Evolutionary conservation across 768 basidiomycete genomes (phyloP), one percentile per base, ranked within the genome.

Genomic region (Naganishia randhawae): DNA sequence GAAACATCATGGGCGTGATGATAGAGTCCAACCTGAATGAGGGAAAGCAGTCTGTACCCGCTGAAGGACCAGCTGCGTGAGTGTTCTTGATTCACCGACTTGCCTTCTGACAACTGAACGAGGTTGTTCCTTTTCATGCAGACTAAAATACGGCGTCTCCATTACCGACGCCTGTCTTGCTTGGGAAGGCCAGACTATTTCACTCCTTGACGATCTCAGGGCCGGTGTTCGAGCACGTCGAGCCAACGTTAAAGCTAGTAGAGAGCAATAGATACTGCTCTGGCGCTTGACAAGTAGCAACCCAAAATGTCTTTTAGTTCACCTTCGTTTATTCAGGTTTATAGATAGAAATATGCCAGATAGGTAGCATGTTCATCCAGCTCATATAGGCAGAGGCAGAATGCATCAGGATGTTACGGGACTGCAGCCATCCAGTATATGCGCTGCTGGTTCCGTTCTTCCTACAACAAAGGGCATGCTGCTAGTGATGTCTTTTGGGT

Each of bases 1-100:
- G 37, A 13, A 61, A 61, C 32, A 92, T 95, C 73, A 88, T 91
- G 85, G 92, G 92, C 52, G 90, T 93, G 65, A 98, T 97, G 94
- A 84, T 98, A 66, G 95, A 97, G 81, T 91, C 89, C 50, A 94
- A 95, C 77, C 84, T 97, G 67, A 76, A 76, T 53, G 80, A 76
- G 50, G 80, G 80, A 13, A 78, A 80, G 71, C 80, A 81, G 69
- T 50, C 50, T 33, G 48, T 64, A 29, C 45, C 50, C 19, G 63
- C 32, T n/a, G 63, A 64, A 33, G 63, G 63, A 45, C 57, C 83
- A 87, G 9, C 91, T 90, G 65, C 78, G 77, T 69, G 37, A 27
- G 68, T 62, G 6, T 22, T n/a, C 45, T 22, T 8, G 14, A 3
- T n/a, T 11, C 11, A n/a, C 14, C 10, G 6, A 19, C 19, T 22